Percentiles rank a stretch among this genome's conserved stretches.
These are phyloP conservation scores for Mikania micrantha DNA, from an alignment of 129 eudicot species.

Conservation along the genomic window DNA sequence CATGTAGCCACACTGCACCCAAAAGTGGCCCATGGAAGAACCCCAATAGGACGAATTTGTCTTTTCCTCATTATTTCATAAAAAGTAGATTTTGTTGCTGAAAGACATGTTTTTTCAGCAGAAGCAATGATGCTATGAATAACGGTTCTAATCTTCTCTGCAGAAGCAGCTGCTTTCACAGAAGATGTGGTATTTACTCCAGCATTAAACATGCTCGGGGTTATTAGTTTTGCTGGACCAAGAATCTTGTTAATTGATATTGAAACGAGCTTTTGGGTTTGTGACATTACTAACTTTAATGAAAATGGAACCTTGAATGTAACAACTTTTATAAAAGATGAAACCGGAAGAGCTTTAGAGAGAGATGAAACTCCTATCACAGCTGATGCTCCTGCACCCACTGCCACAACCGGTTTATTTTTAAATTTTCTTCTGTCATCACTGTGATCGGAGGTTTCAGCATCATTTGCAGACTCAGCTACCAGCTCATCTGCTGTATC, in stretches of 20 bases:
- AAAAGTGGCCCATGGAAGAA: slow-evolving; percentile 83
- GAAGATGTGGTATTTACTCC: slow-evolving; percentile 53
- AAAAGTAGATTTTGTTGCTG: slow-evolving; percentile 84
- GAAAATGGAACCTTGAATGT: slow-evolving; percentile 63
- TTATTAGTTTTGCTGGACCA: slow-evolving; percentile 57
- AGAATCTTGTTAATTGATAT: slow-evolving; percentile 51
- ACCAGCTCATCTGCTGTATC: slow-evolving; percentile 54
- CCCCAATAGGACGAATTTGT: slow-evolving; percentile 54
- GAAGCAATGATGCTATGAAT: slow-evolving; percentile 76
- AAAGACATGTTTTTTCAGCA: slow-evolving; percentile 79
- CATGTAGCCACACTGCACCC: slow-evolving; percentile 83
- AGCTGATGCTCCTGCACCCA: slow-evolving; percentile 95
- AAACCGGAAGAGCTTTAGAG: slow-evolving; percentile 70
- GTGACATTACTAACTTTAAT: slow-evolving; percentile 53
- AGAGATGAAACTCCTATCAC: slow-evolving; percentile 81
- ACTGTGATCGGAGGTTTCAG: slow-evolving; percentile 17
- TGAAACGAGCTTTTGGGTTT: slow-evolving; percentile 58
- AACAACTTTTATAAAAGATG: slow-evolving; percentile 53
- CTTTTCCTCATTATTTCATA: slow-evolving; percentile 91
- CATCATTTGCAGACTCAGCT: slow-evolving; percentile 30
- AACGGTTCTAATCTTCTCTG: slow-evolving; percentile 74
- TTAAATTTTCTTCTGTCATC: slow-evolving; percentile 44
- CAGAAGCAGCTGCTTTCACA: slow-evolving; percentile 70
- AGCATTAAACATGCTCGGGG: slow-evolving; percentile 43
- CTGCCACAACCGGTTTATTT: slow-evolving; percentile 76